These are phyloP conservation scores for Boletus semigastroideus DNA, from an alignment of 1,284 basidiomycete species.

Conservation along the genomic window DNA sequence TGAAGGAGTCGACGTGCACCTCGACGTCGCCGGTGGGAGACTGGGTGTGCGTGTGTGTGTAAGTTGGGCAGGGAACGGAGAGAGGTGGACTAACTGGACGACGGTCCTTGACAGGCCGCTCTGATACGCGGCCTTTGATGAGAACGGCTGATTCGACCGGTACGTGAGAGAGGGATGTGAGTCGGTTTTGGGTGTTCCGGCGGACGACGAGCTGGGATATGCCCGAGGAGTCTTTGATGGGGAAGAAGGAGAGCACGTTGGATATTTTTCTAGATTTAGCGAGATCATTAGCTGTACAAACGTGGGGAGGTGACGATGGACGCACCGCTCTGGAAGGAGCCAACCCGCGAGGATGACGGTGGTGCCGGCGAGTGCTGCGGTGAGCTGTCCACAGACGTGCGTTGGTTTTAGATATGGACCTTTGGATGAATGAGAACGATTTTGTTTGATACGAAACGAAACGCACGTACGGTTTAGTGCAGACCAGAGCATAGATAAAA, in stretches of 20 bases:
- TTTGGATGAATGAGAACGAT: slow-evolving; percentile 22
- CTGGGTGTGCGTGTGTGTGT: slow-evolving; percentile 31
- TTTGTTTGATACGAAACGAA: no score
- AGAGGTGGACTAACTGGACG: slow-evolving; percentile 44
- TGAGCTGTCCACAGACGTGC: slow-evolving; percentile 66
- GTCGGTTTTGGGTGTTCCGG: slow-evolving; percentile 33
- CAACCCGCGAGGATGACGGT: slow-evolving; percentile 75
- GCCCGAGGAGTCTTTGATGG: slow-evolving; percentile 75
- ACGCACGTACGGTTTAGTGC: background rate
- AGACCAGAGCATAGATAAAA: no score
- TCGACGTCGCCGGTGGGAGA: slow-evolving; percentile 75
- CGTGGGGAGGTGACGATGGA: slow-evolving; percentile 35
- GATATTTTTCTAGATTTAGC: slow-evolving; percentile 57
- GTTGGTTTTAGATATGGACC: slow-evolving; percentile 64
- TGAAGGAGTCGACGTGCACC: slow-evolving; percentile 69
- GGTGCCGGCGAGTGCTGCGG: slow-evolving; percentile 51
- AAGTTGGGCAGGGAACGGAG: slow-evolving; percentile 10
- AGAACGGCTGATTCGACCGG: slow-evolving; percentile 78
- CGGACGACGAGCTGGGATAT: slow-evolving; percentile 76
- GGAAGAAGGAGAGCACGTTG: slow-evolving; percentile 74
- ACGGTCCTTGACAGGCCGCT: slow-evolving; percentile 62
- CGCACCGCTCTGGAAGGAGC: slow-evolving; percentile 72
- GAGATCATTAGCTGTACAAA: slow-evolving; percentile 23
- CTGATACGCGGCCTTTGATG: slow-evolving; percentile 67
- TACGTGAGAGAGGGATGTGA: slow-evolving; percentile 50